phyloP scores from a whole-genome alignment of 225 moss, liverwort and hornwort species.

The Polytrichum commune region DNA sequence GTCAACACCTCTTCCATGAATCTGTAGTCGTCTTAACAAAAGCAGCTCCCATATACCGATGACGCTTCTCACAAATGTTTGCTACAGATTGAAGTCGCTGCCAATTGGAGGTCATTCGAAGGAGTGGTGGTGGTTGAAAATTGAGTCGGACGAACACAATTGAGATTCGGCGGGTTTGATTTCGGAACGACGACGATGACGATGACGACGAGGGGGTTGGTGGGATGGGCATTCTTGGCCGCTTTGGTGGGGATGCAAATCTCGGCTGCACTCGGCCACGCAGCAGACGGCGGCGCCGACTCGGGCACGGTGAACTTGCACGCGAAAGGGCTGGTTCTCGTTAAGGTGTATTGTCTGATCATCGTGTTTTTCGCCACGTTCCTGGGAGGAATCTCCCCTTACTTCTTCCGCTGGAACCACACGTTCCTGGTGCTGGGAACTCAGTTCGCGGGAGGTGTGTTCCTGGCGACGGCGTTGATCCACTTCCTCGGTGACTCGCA shows the following conservation, averaged over 20 bases:
- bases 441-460: constrained; percentile 83
- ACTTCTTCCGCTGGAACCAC: constrained; percentile 70
- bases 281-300: neutral
- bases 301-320: constrained; percentile 12
- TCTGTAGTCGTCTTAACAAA: too few species aligned
- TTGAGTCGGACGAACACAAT: too few species aligned
- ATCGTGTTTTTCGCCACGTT: constrained; percentile 86
- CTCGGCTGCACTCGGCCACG: constrained; percentile 21
- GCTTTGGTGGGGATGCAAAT: constrained; percentile 25
- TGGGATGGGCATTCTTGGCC: constrained; percentile 9
- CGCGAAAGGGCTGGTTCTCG: constrained; percentile 37
- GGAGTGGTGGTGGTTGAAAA: neutral
- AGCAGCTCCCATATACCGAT: too few species aligned
- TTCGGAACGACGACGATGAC: neutral
- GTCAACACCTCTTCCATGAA: too few species aligned
- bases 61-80: too few species aligned
- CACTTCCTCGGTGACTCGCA: constrained; percentile 77
- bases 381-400: constrained; percentile 59
- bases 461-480: constrained; percentile 80
- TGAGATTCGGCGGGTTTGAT: too few species aligned
- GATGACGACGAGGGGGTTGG: constrained; percentile 1
- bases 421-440: constrained; percentile 75
- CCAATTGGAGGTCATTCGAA: too few species aligned
- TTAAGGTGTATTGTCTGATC: constrained; percentile 67
- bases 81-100: too few species aligned